phyloP scores from a whole-genome alignment of 1,284 basidiomycete species.

The Microbotryum lychnidis-dioicae region DNA sequence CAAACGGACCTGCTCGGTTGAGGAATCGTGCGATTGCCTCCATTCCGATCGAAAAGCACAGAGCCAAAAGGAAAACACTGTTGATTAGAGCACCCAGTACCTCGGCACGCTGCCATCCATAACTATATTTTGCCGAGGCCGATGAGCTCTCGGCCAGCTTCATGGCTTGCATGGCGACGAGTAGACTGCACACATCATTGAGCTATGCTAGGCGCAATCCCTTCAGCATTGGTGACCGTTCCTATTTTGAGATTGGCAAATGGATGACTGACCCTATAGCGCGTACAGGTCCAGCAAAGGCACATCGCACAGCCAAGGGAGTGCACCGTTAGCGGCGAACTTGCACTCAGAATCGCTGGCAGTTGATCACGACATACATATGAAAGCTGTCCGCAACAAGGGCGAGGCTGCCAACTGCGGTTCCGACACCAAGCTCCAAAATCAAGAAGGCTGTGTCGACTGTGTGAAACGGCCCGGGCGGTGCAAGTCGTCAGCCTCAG shows the following conservation, averaged over 20 bases:
- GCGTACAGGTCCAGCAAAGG: not conserved
- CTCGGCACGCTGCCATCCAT: conserved; percentile 98
- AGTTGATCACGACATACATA: conserved; percentile 54
- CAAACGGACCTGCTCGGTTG: conserved; percentile 59
- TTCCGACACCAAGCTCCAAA: conserved; percentile 76
- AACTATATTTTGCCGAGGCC: conserved; percentile 60
- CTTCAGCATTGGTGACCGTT: conserved; percentile 13
- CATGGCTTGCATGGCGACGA: conserved; percentile 95
- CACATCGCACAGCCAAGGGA: too few relatives aligned
- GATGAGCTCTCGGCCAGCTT: conserved; percentile 44
- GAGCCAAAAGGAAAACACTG: conserved; percentile 88
- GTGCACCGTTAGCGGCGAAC: not conserved
- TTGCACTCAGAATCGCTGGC: not conserved
- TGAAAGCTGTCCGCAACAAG: conserved; percentile 96
- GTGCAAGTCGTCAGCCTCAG: conserved; percentile 39
- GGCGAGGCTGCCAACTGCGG: conserved; percentile 27
- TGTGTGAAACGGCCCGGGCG: conserved; percentile 55
- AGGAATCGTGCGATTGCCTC: conserved; percentile 90
- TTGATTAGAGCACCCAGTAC: conserved; percentile 92
- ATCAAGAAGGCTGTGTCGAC: conserved; percentile 86
- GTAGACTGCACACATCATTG: conserved; percentile 77
- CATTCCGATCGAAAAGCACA: conserved; percentile 91
- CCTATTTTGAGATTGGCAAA: conserved; percentile 14
- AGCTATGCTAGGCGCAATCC: conserved; percentile 25
- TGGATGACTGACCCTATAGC: not conserved